Evolutionary conservation across 1,284 basidiomycete species (phyloP).

Genomic region (Irpex sp.): DNA sequence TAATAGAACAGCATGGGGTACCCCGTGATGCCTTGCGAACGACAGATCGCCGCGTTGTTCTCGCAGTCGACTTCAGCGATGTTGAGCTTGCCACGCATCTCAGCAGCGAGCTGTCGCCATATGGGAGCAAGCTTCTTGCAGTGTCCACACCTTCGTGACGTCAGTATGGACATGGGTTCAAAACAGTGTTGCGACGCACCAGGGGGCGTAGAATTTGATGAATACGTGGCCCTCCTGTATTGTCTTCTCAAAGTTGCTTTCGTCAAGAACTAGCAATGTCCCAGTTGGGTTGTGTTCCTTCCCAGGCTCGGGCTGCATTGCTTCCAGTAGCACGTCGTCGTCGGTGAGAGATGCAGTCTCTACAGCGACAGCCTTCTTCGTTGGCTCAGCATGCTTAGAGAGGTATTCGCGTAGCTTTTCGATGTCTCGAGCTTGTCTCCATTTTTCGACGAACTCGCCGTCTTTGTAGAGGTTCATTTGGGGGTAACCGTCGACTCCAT

Average conservation of each 20-base stretch:
- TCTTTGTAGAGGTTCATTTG: slow-evolving; percentile 72
- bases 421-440: slow-evolving; percentile 45
- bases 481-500: slow-evolving; percentile 73
- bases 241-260: slow-evolving; percentile 43
- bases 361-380: slow-evolving; percentile 16
- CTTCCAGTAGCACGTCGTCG: not conserved
- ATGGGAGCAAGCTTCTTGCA: slow-evolving; percentile 85
- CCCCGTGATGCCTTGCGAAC: slow-evolving; percentile 57
- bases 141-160: slow-evolving; percentile 65
- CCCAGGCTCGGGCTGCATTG: slow-evolving; percentile 11
- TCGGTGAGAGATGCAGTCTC: not conserved
- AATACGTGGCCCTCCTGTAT: slow-evolving; percentile 64
- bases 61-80: slow-evolving; percentile 89
- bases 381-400: slow-evolving; percentile 29
- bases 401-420: slow-evolving; percentile 49
- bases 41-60: slow-evolving; percentile 60
- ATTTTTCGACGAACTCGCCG: slow-evolving; percentile 59
- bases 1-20: slow-evolving; percentile 81
- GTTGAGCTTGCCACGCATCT: slow-evolving; percentile 63
- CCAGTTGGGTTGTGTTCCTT: slow-evolving; percentile 52
- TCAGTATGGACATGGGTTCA: not conserved
- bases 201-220: slow-evolving; percentile 89
- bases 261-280: slow-evolving; percentile 50
- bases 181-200: slow-evolving; percentile 39
- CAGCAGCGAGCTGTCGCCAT: slow-evolving; percentile 69